phyloP scores from a whole-genome alignment of 495 filamentous ascomycete species.

The Penicillium dipodomyicola region DNA sequence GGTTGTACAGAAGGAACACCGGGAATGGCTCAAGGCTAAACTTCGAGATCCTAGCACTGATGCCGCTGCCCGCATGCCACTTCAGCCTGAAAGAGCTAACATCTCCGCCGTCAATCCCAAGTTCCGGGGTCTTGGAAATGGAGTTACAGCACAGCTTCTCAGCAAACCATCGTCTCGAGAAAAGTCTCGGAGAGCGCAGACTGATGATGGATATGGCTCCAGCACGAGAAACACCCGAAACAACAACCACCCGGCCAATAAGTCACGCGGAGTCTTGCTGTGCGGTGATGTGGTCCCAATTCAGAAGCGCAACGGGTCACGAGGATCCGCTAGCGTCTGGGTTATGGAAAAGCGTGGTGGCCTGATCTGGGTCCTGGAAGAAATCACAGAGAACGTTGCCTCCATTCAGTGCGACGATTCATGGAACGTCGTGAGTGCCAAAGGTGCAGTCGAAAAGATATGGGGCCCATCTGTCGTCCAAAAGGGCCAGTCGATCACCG shows the following conservation, averaged over 20 bases:
- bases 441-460: conserved; percentile 69
- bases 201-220: conserved; percentile 71
- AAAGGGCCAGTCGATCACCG: conserved; percentile 66
- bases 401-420: conserved; percentile 68
- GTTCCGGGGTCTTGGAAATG: conserved; percentile 65
- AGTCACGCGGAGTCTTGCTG: conserved; percentile 85
- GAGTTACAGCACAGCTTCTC: conserved; percentile 80
- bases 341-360: conserved; percentile 95
- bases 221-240: conserved; percentile 52
- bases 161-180: conserved; percentile 82
- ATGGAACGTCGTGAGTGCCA: conserved; percentile 63
- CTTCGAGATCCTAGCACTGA: conserved; percentile 60
- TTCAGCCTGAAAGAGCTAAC: conserved; percentile 37
- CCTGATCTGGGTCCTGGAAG: conserved; percentile 95
- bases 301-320: conserved; percentile 86
- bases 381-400: conserved; percentile 92
- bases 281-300: conserved; percentile 98
- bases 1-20: conserved; percentile 81
- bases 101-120: conserved; percentile 42
- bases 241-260: conserved; percentile 60
- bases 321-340: conserved; percentile 91
- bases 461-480: conserved; percentile 71
- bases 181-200: conserved; percentile 61
- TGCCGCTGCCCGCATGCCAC: conserved; percentile 40
- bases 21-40: conserved; percentile 88